Evolutionary conservation across 257 asterid genomes (phyloP).

Genomic region (Solanum sejunctum): DNA sequence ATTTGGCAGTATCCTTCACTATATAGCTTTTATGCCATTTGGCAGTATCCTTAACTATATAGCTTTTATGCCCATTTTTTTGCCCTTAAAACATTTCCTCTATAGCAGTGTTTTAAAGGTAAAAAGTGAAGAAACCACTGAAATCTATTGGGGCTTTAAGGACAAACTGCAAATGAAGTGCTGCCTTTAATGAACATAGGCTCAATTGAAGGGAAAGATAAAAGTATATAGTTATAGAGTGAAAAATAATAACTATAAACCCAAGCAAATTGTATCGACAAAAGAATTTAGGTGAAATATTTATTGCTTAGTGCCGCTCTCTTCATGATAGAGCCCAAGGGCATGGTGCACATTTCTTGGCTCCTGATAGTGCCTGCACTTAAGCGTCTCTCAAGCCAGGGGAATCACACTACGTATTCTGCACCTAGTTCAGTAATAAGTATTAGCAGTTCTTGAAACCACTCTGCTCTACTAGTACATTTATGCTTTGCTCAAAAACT

Average conservation of each 20-base stretch:
- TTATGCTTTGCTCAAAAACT: not conserved
- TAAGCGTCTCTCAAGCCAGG: not conserved
- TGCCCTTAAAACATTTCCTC: not conserved
- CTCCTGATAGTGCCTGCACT: not conserved
- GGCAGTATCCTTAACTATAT: constrained; percentile 80
- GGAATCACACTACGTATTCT: not conserved
- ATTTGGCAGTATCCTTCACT: constrained; percentile 92
- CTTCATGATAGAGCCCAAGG: not conserved
- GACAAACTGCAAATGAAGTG: not conserved
- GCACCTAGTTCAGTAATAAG: not conserved
- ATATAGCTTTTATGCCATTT: not conserved
- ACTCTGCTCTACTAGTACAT: not conserved
- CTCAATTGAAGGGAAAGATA: not conserved
- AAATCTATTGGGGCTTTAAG: not conserved
- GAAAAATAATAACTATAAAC: not conserved
- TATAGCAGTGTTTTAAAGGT: not conserved
- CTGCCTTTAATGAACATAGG: not conserved
- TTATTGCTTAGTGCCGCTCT: not conserved
- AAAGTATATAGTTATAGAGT: not conserved
- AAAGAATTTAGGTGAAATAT: not conserved
- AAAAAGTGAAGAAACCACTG: not conserved
- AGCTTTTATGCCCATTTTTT: not conserved
- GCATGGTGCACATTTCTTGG: not conserved
- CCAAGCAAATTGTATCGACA: not conserved
- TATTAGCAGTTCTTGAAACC: not conserved